Conservation (phyloP, 805 yeast genomes). For the Blastobotrys peoriensis region DNA sequence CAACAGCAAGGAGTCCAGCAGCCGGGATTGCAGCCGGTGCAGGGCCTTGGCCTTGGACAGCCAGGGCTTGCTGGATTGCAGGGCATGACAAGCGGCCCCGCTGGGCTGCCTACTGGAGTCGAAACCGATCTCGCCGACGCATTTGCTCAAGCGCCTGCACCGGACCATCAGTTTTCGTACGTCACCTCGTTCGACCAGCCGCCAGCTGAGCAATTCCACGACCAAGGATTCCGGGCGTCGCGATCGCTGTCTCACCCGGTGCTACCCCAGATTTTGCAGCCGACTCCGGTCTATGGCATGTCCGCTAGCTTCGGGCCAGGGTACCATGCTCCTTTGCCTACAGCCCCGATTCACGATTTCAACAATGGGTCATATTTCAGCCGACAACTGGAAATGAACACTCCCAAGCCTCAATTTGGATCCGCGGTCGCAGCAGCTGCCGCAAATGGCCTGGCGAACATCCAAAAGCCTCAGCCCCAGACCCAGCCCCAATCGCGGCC, state of each 20-base stretch:
- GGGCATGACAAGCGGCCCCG: too few relatives aligned
- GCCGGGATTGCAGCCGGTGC: neutral
- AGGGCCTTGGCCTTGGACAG: too few relatives aligned
- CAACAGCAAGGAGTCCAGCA: neutral
- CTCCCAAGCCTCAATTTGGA: neutral
- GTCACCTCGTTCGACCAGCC: neutral
- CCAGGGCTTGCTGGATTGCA: too few relatives aligned
- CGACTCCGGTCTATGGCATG: neutral
- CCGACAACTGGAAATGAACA: neutral
- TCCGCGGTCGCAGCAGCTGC: neutral
- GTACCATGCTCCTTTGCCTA: neutral
- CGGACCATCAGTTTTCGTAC: neutral
- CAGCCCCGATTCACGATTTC: conserved; percentile 1
- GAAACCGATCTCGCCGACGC: neutral
- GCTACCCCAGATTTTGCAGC: neutral
- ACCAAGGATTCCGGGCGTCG: neutral
- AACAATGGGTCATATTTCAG: neutral
- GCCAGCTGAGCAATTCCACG: neutral
- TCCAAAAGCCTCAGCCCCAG: too few relatives aligned
- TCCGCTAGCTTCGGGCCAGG: neutral
- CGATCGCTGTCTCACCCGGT: neutral
- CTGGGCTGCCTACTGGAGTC: neutral
- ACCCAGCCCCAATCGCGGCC: too few relatives aligned
- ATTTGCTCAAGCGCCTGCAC: neutral
- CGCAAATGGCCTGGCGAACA: neutral